Conservation (phyloP, 176 grass and related monocot species). For the Tuctoria greenei region DNA sequence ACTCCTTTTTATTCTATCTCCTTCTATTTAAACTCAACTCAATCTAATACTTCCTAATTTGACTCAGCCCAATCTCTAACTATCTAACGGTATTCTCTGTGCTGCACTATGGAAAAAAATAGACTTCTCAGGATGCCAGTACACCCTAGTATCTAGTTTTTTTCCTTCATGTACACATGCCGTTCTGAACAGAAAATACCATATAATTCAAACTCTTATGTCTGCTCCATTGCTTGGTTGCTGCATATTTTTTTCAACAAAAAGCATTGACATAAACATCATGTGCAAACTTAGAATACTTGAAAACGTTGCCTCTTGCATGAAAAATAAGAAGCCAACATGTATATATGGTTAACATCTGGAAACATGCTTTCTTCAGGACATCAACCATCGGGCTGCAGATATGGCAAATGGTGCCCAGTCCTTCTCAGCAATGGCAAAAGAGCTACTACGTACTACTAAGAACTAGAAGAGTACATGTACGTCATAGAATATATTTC, state of each 20-base stretch:
- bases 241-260: constrained; percentile 25
- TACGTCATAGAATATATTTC: constrained; percentile 16
- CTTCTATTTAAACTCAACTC: too few species aligned
- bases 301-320: background rate
- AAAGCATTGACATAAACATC: background rate
- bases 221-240: background rate
- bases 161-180: background rate
- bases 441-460: constrained; percentile 54
- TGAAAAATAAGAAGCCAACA: background rate
- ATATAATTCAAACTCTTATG: background rate
- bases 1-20: too few species aligned
- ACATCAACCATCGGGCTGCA: constrained; percentile 55
- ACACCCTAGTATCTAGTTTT: background rate
- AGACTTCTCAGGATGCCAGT: background rate
- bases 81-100: background rate
- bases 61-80: too few species aligned
- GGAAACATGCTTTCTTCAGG: constrained; percentile 45
- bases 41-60: too few species aligned
- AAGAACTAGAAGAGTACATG: constrained; percentile 59
- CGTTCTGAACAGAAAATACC: background rate
- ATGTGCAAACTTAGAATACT: background rate
- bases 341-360: background rate
- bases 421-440: constrained; percentile 89
- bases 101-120: background rate
- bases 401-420: constrained; percentile 80